Conservation (phyloP, 306 rosid species). For the Heteromeles arbutifolia region DNA sequence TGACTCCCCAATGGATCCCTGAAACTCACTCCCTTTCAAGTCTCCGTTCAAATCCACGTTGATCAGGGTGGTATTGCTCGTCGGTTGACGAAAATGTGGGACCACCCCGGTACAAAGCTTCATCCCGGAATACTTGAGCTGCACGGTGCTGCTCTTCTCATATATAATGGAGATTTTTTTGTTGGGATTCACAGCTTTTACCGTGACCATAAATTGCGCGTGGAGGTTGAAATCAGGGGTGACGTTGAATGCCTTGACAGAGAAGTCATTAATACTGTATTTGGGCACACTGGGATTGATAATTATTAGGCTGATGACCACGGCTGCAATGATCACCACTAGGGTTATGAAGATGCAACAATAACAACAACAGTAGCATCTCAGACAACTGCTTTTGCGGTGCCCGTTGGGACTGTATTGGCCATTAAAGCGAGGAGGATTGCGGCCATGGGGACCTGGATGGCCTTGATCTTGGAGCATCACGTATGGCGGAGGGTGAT, state of each 20-base stretch:
- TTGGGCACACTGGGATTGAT: conserved; percentile 29
- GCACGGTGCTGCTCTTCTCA: conserved; percentile 3
- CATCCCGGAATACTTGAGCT: conserved; percentile 17
- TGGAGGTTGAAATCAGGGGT: conserved; percentile 1
- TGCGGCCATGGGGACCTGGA: neutral
- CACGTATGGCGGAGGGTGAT: neutral
- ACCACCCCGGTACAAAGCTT: conserved; percentile 16
- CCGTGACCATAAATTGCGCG: conserved; percentile 13
- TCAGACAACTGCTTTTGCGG: neutral
- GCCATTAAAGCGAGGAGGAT: conserved; percentile 6
- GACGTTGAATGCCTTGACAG: conserved; percentile 20
- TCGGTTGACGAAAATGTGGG: conserved; percentile 13
- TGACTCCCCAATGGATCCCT: conserved; percentile 1
- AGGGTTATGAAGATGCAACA: conserved; percentile 23
- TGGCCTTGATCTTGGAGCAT: neutral
- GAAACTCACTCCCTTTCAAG: neutral
- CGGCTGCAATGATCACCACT: neutral
- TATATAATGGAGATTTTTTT: conserved; percentile 22
- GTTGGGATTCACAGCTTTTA: conserved; percentile 45
- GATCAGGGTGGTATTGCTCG: conserved; percentile 8
- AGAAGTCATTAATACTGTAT: conserved; percentile 24
- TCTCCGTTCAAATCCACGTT: conserved; percentile 10
- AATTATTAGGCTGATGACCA: neutral
- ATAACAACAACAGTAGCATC: conserved; percentile 18
- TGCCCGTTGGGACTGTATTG: neutral